phyloP scores from a whole-genome alignment of 805 yeast genomes.

The Barnettozyma sucrosica region DNA sequence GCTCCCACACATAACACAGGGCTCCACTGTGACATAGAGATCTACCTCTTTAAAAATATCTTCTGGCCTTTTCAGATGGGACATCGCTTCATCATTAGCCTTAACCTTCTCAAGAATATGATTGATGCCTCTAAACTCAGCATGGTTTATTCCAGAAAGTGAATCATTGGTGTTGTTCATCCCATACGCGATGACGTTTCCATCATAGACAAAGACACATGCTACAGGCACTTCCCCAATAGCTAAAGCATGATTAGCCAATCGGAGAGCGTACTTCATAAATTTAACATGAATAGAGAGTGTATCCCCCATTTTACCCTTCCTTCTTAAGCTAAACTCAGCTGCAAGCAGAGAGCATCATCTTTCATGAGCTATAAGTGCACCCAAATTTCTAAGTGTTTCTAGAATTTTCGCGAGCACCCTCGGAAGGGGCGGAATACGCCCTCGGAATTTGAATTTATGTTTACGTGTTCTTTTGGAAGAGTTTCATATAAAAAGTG shows the following conservation, averaged over 20 bases:
- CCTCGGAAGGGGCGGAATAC: not conserved
- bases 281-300: slow-evolving; percentile 22
- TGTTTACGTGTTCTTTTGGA: slow-evolving; percentile 4
- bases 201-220: slow-evolving; percentile 57
- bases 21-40: slow-evolving; percentile 93
- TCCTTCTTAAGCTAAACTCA: not conserved
- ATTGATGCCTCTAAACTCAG: slow-evolving; percentile 82
- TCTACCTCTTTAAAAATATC: slow-evolving; percentile 48
- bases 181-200: slow-evolving; percentile 62
- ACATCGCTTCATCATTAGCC: slow-evolving; percentile 12
- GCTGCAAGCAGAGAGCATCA: too few relatives aligned
- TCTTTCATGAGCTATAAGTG: too few relatives aligned
- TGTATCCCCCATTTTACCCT: slow-evolving; percentile 1
- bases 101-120: slow-evolving; percentile 35
- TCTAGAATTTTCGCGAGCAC: slow-evolving; percentile 1
- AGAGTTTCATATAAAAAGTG: not conserved
- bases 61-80: slow-evolving; percentile 21
- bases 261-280: slow-evolving; percentile 47
- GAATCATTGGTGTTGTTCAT: slow-evolving; percentile 84
- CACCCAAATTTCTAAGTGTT: not conserved
- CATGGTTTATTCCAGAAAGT: slow-evolving; percentile 84
- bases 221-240: slow-evolving; percentile 83
- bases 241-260: slow-evolving; percentile 60
- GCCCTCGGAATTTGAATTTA: not conserved
- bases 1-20: slow-evolving; percentile 97